Evolutionary conservation across 306 rosid species (phyloP).

Genomic region (Lathyrus oleraceus): DNA sequence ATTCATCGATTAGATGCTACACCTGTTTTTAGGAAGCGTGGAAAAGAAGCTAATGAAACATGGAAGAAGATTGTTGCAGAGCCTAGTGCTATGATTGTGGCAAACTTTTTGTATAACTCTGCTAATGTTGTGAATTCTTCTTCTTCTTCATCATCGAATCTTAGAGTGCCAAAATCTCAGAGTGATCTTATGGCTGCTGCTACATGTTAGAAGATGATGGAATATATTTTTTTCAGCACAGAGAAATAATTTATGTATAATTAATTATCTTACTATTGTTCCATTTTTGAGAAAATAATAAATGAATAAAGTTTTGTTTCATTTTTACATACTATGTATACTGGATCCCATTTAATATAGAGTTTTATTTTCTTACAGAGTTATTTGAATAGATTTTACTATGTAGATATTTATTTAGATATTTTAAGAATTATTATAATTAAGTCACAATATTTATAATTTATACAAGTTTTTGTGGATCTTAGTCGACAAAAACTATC

Average conservation of each 20-base stretch:
- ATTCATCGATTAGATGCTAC: slow-evolving; percentile 71
- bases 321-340: background rate
- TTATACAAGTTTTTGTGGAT: too few relatives aligned
- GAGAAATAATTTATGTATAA: background rate
- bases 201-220: slow-evolving; percentile 29
- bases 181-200: slow-evolving; percentile 24
- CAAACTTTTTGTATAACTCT: slow-evolving; percentile 44
- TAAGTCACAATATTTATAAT: too few relatives aligned
- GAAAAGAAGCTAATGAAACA: slow-evolving; percentile 55
- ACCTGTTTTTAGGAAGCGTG: slow-evolving; percentile 54
- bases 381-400: background rate
- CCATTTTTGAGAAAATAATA: background rate
- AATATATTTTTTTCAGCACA: background rate
- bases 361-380: background rate
- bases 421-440: background rate
- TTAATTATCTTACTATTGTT: background rate
- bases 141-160: background rate
- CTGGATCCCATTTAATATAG: background rate
- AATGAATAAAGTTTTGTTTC: background rate
- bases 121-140: slow-evolving; percentile 9
- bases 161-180: slow-evolving; percentile 25
- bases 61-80: slow-evolving; percentile 66
- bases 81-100: slow-evolving; percentile 54
- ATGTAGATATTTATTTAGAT: background rate
- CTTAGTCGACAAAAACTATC: too few relatives aligned